Evolutionary conservation across 495 filamentous ascomycete species (phyloP).

Genomic region (Talaromyces liani): DNA sequence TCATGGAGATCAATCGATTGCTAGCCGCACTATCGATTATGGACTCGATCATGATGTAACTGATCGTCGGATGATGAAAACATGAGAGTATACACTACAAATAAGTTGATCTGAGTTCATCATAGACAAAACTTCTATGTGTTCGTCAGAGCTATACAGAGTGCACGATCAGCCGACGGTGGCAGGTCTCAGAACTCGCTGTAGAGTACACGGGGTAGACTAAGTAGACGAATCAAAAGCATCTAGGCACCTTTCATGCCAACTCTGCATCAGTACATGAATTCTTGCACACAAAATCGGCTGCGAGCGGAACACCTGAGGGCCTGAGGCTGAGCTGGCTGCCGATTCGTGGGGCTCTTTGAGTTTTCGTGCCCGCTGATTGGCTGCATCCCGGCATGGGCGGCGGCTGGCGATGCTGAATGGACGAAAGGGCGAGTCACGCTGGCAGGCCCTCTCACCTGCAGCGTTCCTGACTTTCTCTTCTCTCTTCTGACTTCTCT

Average conservation of each 20-base stretch:
- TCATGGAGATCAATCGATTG: not conserved
- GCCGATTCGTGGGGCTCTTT: not conserved
- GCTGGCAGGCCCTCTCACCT: not conserved
- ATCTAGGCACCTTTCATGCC: no score
- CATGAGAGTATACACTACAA: no score
- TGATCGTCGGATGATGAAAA: not conserved
- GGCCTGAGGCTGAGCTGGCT: not conserved
- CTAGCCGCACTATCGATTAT: not conserved
- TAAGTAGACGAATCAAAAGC: no score
- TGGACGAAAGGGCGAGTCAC: not conserved
- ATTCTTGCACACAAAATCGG: not conserved
- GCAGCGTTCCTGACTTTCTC: conserved; percentile 3
- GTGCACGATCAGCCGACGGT: not conserved
- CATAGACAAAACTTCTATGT: not conserved
- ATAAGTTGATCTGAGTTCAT: not conserved
- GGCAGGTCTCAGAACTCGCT: not conserved
- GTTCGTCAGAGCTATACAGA: no score
- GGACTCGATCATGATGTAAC: no score
- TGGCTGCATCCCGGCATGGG: not conserved
- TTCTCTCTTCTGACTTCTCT: conserved; percentile 6
- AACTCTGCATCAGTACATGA: no score
- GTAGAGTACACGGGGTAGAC: no score
- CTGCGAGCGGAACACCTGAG: conserved; percentile 1
- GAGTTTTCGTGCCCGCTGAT: not conserved
- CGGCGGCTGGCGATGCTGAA: not conserved